Evolutionary conservation across 345 rosid genomes (phyloP).

Genomic region (Orychophragmus violaceus): DNA sequence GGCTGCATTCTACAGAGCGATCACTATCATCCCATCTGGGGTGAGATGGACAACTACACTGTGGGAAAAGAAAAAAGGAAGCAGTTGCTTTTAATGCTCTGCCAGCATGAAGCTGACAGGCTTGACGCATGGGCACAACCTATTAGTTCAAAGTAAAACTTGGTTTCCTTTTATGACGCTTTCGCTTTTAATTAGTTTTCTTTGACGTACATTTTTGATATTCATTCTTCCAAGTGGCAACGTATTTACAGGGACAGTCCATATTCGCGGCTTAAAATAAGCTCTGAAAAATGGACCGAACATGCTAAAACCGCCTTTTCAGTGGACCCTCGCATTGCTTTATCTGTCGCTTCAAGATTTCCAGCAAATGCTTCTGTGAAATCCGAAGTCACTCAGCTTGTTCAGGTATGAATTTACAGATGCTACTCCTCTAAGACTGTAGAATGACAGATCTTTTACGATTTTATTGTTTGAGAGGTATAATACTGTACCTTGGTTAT

Average conservation of each 20-base stretch:
- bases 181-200: neutral
- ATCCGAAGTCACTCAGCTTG: slow-evolving; percentile 66
- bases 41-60: slow-evolving; percentile 65
- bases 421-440: neutral
- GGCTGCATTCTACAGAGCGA: slow-evolving; percentile 42
- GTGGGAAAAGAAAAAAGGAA: slow-evolving; percentile 69
- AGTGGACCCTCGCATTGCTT: slow-evolving; percentile 80
- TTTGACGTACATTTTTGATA: slow-evolving; percentile 11
- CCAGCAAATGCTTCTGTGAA: slow-evolving; percentile 56
- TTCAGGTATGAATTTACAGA: slow-evolving; percentile 49
- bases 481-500: neutral
- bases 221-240: slow-evolving; percentile 5
- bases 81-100: slow-evolving; percentile 78
- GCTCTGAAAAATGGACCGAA: slow-evolving; percentile 69
- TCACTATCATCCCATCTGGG: slow-evolving; percentile 82
- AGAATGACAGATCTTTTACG: neutral
- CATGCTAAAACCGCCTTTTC: slow-evolving; percentile 69
- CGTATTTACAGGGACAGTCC: slow-evolving; percentile 45
- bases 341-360: slow-evolving; percentile 71
- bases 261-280: slow-evolving; percentile 48
- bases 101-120: slow-evolving; percentile 91
- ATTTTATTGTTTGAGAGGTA: neutral
- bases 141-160: slow-evolving; percentile 54
- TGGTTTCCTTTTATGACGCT: neutral
- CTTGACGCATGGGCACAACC: slow-evolving; percentile 97